Evolutionary conservation across 2,329 filamentous ascomycete genomes (phyloP), one percentile per base, ranked within the genome.

Genomic region (Aspergillus vadensis): DNA sequence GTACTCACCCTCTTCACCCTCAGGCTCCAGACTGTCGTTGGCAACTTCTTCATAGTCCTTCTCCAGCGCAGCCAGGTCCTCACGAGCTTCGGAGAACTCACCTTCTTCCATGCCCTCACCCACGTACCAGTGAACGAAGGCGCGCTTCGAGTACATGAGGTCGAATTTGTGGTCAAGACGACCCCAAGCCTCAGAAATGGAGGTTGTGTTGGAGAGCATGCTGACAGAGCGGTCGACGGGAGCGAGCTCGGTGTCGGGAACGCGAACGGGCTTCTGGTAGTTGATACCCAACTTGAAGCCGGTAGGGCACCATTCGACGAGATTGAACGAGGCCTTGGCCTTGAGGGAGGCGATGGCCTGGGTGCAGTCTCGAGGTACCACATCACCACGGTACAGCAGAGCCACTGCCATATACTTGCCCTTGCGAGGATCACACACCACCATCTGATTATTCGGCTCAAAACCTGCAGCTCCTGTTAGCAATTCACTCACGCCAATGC

Each of bases 21-120:
- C 88, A 50, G 86, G 86, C 15, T 85, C 81, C 68, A 88, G 81
- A 65, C 82, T 80, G 78, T 93, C 90, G 74, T 83, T 85, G 63
- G 90, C 90, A 69, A 93, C 90, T 83, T 93, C 91, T 79, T 92
- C 90, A 75, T 94, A 94, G 72, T 94, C 91, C 82, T 89, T 91
- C 83, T 94, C 91, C 36, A 95, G 83, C 51, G 91, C 91, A 64
- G 91, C 91, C 63, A 95, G 83, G 76, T 95, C 91, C 81, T 95
- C 91, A 69, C 91, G 88, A 63, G 91, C 91, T 79, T 95, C 91
- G 65, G 88, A 90, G 82, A 95, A 95, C 79, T 95, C 91, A 71
- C 91, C 91, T 77, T 95, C 91, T 82, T 95, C 91, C 91, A 95
- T 95, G 80, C 91, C 91, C 81, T 95, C 91, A 67, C 91, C 91